A percentile compares a stretch with the other conserved stretches of the same genome.
Conservation (phyloP, 2,329 filamentous ascomycete genomes). For the Trichoderma arundinaceum region DNA sequence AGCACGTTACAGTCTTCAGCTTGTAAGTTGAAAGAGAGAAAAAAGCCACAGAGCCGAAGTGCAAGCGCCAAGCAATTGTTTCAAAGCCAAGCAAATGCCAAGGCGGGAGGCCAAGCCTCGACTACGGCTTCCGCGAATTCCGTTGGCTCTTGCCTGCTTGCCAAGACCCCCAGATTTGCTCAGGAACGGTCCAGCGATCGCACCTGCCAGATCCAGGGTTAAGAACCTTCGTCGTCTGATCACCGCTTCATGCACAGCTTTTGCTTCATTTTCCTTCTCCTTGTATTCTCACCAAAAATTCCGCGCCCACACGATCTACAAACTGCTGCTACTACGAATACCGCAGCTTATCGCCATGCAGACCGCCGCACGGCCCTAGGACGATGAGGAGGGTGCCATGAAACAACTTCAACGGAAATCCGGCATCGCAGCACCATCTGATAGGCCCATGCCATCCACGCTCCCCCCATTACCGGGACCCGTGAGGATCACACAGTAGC, state of each 20-base stretch:
- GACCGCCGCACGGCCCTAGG: background rate
- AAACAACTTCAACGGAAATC: constrained; percentile 17
- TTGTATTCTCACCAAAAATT: too few species aligned
- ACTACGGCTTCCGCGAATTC: constrained; percentile 13
- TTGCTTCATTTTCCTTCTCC: background rate
- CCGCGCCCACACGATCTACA: too few species aligned
- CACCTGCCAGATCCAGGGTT: constrained; percentile 22
- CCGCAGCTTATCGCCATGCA: background rate
- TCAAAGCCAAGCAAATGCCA: constrained; percentile 21
- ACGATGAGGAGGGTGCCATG: background rate
- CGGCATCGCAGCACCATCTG: constrained; percentile 25
- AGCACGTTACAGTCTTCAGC: too few species aligned
- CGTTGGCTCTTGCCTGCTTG: constrained; percentile 13
- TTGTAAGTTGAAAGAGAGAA: background rate
- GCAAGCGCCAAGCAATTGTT: constrained; percentile 23
- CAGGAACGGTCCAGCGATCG: constrained; percentile 22
- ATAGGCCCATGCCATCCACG: constrained; percentile 7
- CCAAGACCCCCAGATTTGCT: constrained; percentile 19
- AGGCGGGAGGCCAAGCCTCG: constrained; percentile 25
- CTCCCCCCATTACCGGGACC: constrained; percentile 11
- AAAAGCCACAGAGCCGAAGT: background rate
- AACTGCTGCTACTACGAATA: too few species aligned
- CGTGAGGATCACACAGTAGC: constrained; percentile 14
- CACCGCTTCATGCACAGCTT: background rate
- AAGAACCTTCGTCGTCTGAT: background rate